Evolutionary conservation across 495 filamentous ascomycete genomes (phyloP), one percentile per base, ranked within the genome.

Genomic region (Neurospora intermedia): DNA sequence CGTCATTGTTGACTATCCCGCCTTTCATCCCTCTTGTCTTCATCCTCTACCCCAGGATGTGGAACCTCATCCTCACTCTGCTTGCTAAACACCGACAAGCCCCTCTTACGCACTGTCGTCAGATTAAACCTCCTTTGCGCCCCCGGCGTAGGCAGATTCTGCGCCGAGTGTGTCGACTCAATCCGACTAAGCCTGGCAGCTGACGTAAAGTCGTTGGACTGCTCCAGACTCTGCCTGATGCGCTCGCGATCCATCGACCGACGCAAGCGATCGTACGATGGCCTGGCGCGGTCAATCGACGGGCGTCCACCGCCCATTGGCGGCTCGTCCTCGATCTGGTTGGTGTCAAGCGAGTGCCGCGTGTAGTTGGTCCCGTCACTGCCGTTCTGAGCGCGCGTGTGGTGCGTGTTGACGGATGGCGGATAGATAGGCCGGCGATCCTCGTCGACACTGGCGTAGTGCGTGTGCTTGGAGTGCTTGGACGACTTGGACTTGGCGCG

Each of bases 291-390:
- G 81, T 92, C 86, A 78, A 94, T 84, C 66, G 90, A 86, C 75
- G 88, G 86, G 75, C 86, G 83, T 70, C 43, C 54, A 18, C 54
- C 54, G 16, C 70, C 75, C 20, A 16, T 75, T 78, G 71, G 69
- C 43, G 75, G 75, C 76, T 72, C 73, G 74, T 83, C 78, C 69
- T 77, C 76, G 39, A 80, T 78, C 40, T 76, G 78, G 62, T 75
- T 75, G 76, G 11, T 74, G 74, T 72, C 83, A 71, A 81, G 75
- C 82, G 84, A 89, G 71, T 85, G 81, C 75, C 88, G 89, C 15
- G 93, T 97, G 78, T 96, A 97, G 72, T 94, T 94, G 16, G 95
- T 97, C 40, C 94, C 94, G 81, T 97, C 94, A 82, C 94, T 97
- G 72, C 93, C 93, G 76, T 93, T 97, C 75, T 96, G 92, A 77